phyloP scores from a whole-genome alignment of 2,329 filamentous ascomycete species.

The Zymoseptoria passerinii region DNA sequence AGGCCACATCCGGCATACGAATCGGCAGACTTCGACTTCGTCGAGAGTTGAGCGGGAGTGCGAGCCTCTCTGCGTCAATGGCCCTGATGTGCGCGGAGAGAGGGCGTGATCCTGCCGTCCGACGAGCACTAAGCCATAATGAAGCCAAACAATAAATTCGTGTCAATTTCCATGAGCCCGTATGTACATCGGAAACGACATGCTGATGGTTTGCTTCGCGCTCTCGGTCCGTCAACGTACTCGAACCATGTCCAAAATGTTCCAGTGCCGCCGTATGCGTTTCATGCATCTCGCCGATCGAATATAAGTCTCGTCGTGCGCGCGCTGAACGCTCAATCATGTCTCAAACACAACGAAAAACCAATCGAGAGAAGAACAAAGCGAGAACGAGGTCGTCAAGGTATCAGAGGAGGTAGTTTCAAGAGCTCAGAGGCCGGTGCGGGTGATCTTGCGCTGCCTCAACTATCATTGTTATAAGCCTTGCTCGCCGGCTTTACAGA shows the following conservation, averaged over 20 bases:
- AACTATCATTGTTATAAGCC: constrained; percentile 55
- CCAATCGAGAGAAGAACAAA: background rate
- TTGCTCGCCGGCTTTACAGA: constrained; percentile 94
- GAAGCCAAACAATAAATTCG: background rate
- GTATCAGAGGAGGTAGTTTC: background rate
- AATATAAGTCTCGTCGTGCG: background rate
- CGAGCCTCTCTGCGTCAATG: background rate
- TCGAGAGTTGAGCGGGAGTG: background rate
- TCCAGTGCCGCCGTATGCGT: background rate
- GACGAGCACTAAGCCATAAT: background rate
- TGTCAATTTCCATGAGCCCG: background rate
- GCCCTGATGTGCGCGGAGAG: background rate
- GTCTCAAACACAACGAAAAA: background rate
- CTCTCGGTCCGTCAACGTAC: background rate
- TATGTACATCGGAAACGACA: background rate
- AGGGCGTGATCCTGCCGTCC: background rate
- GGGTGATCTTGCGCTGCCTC: constrained; percentile 11
- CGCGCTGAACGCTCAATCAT: background rate
- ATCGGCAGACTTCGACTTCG: background rate
- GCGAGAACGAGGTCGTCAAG: constrained; percentile 1
- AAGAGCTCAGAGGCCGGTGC: constrained; percentile 10
- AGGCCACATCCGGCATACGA: background rate
- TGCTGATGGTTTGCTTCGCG: background rate
- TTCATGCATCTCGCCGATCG: background rate
- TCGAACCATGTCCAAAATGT: too few relatives aligned